Evolutionary conservation across 2,329 filamentous ascomycete genomes (phyloP).

Genomic region (Coleophoma cylindrospora): DNA sequence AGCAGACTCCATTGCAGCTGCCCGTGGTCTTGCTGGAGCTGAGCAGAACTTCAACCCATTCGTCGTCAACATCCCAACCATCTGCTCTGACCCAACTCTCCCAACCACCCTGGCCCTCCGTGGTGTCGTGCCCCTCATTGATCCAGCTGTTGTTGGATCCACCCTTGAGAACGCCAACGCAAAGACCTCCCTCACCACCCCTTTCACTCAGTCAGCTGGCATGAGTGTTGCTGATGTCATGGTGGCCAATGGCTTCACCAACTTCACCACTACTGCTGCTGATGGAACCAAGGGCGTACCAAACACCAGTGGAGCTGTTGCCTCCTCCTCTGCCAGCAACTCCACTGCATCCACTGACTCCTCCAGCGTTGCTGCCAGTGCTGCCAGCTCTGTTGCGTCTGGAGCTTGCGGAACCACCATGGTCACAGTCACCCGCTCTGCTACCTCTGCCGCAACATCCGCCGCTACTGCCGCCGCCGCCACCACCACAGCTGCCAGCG

Average conservation of each 20-base stretch:
- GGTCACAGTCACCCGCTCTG: constrained; percentile 11
- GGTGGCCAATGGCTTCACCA: constrained; percentile 55
- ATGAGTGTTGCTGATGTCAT: constrained; percentile 62
- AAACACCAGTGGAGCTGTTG: neutral
- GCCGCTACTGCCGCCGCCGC: constrained; percentile 4
- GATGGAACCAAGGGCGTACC: constrained; percentile 28
- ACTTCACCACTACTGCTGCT: constrained; percentile 43
- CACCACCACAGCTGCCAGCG: constrained; percentile 7
- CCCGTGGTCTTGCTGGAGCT: constrained; percentile 57
- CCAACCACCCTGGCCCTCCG: constrained; percentile 56
- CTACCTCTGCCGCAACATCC: constrained; percentile 6
- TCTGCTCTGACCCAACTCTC: constrained; percentile 59
- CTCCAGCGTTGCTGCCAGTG: constrained; percentile 5
- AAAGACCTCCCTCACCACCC: constrained; percentile 40
- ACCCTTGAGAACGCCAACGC: constrained; percentile 58
- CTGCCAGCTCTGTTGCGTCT: constrained; percentile 2
- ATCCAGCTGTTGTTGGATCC: constrained; percentile 54
- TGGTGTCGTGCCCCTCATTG: constrained; percentile 63
- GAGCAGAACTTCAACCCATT: constrained; percentile 74
- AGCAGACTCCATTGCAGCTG: constrained; percentile 54
- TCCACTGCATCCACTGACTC: constrained; percentile 6
- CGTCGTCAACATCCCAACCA: constrained; percentile 49
- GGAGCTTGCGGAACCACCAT: constrained; percentile 8
- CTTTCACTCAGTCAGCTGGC: constrained; percentile 51
- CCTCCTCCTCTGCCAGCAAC: constrained; percentile 5